phyloP scores from a whole-genome alignment of 1,284 basidiomycete genomes.

The Microbotryum intermedium region DNA sequence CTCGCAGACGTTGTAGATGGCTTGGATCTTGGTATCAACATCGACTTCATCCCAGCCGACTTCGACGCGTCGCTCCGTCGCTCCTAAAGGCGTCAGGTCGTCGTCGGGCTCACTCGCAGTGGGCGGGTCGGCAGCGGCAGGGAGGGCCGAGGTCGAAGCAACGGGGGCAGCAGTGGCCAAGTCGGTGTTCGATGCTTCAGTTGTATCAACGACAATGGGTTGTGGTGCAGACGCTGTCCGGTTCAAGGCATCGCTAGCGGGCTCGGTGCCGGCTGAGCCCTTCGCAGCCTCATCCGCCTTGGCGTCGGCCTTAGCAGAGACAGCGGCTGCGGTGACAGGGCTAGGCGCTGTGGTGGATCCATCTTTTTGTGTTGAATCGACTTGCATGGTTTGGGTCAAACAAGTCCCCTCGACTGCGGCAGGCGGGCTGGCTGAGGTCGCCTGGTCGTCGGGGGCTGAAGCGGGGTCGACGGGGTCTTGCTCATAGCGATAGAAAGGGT shows the following conservation, averaged over 20 bases:
- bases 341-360: slow-evolving; percentile 12
- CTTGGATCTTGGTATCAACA: slow-evolving; percentile 43
- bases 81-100: slow-evolving; percentile 28
- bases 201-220: no score
- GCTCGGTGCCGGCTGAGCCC: no score
- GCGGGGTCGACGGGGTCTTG: no score
- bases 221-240: no score
- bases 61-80: slow-evolving; percentile 29
- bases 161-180: no score
- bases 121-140: background rate
- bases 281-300: no score
- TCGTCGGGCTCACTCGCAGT: slow-evolving; percentile 17
- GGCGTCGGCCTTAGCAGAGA: no score
- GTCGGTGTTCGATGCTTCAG: no score
- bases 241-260: no score
- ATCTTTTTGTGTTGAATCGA: background rate
- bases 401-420: slow-evolving; percentile 8
- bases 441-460: no score
- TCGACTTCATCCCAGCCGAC: slow-evolving; percentile 44
- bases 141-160: background rate
- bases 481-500: slow-evolving; percentile 21
- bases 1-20: slow-evolving; percentile 46
- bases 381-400: background rate
- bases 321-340: slow-evolving; percentile 31
- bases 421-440: background rate